Evolutionary conservation across 2,329 filamentous ascomycete species (phyloP), one percentile per base, ranked within the genome.

Genomic region (Triangularia setosa): DNA sequence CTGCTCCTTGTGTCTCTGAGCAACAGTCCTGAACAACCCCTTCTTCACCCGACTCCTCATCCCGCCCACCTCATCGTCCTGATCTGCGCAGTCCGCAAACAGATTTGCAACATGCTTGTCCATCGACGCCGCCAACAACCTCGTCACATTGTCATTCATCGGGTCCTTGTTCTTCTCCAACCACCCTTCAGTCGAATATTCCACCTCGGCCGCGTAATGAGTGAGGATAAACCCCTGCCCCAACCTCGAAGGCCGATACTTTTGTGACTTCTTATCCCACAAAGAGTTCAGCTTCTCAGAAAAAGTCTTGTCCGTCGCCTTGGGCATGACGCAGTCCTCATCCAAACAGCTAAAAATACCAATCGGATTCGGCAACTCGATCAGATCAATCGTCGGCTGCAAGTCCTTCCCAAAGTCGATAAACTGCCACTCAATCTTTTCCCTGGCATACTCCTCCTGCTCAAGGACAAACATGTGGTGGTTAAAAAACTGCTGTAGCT

Each of bases 401-500:
- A 99, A 82, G 73, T 99, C 95, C 67, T 93, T 93, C 18, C 95
- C 95, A 74, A 99, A 99, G 77, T 99, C 95, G 74, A 99, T 99
- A 75, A 99, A 99, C 74, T 98, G 93, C 95, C 95, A 99, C 78
- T 99, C 95, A 70, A 99, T 99, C 76, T 97, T 92, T 75, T 99
- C 95, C 57, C 94, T 84, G 8, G 95, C 93, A 76, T 99, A 99
- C 76, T 99, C 95, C 76, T 99, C 95, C 73, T 99, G 95, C 75
- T 99, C 95, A 7, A 99, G 83, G 9, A 99, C 95, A 74, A 99
- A 99, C 95, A 99, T 99, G 80, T 99, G 96, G 75, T 99, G 95
- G 73, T 99, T 99, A 85, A 99, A 99, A 77, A 99, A 99, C 71
- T 99, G 95, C 74, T 99, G 95, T 6, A 99, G 86, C 77, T 97